Evolutionary conservation across 1,284 basidiomycete species (phyloP), one percentile per base, ranked within the genome.

Genomic region (Psilocybe mexicana): DNA sequence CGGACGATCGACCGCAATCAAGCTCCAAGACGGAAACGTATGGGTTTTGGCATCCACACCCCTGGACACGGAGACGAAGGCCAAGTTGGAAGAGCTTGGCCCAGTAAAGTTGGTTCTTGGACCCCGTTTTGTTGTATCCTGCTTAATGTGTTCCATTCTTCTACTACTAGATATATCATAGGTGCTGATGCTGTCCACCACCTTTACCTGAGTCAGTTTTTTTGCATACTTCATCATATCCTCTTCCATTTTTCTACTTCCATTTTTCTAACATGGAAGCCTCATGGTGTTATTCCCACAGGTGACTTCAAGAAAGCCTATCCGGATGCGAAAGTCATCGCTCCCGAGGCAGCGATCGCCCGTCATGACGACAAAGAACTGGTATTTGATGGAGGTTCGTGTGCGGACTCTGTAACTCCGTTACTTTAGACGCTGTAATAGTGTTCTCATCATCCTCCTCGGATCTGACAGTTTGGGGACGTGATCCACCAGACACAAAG

Each of bases 1-100:
- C 0, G 92, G 92, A 24, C 78, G 93, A 45, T 90, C 90, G 0
- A 96, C 92, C 0, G 94, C 94, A 0, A 79, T 97, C 69, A 87
- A 82, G 72, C 76, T 97, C 56, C 75, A 74, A 48, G 79, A 83
- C 55, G 86, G 88, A 18, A 86, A 84, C 3, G 85, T 97, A 25
- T 96, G 93, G 86, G 78, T 97, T 0, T 79, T 96, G 26, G 94
- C 93, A 0, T 95, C 92, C 1, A 93, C 93, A 2, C 90, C 92
- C 0, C 75, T 94, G 54, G 85, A 87, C 48, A 74, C 80, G 4
- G 87, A 87, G 38, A 96, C 92, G 1, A 89, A 87, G 69, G 67
- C 76, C 1, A 90, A 85, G 59, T 71, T 96, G 28, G 80, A 87
- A 52, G 79, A 86, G 51, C 76, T 97, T 4, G 93, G 94, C 0